Evolutionary conservation across 352 stramenopile genomes (phyloP).

Genomic region (Pythium volutum): DNA sequence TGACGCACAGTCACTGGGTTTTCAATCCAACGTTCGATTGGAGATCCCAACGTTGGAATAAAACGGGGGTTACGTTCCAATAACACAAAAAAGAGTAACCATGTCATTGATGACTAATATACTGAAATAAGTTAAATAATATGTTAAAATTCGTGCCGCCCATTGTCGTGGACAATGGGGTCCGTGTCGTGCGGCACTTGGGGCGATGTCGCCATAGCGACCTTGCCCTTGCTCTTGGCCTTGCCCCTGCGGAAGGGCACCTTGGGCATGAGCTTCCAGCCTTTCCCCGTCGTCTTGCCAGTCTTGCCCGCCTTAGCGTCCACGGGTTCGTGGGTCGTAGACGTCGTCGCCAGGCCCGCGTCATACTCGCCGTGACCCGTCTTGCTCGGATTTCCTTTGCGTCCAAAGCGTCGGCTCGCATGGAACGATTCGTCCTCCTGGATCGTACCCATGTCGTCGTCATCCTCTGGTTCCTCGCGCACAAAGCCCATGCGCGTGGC

Average conservation of each 20-base stretch:
- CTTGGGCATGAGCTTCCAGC: conserved; percentile 28
- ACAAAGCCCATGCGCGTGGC: conserved; percentile 1
- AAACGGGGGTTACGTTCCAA: not conserved
- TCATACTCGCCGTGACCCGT: conserved; percentile 20
- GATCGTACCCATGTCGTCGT: conserved; percentile 6
- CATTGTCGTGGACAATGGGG: conserved; percentile 31
- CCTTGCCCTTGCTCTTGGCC: conserved; percentile 21
- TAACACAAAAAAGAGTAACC: not conserved
- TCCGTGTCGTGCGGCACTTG: conserved; percentile 31
- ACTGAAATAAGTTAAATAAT: conserved; percentile 11
- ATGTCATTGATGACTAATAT: conserved; percentile 1
- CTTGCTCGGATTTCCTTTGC: conserved; percentile 20
- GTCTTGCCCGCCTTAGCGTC: conserved; percentile 12
- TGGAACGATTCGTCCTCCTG: conserved; percentile 21
- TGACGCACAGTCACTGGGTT: no score
- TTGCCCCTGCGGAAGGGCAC: conserved; percentile 30
- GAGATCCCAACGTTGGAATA: no score
- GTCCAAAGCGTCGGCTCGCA: not conserved
- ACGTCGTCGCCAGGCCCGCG: no score
- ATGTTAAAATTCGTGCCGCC: conserved; percentile 53
- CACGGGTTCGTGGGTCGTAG: not conserved
- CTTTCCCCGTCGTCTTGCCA: no score
- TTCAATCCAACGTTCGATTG: conserved; percentile 29
- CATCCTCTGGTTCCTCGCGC: not conserved
- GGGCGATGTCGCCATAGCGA: conserved; percentile 11